Percentiles rank a stretch among this genome's conserved stretches.
Conservation (phyloP, 208 protist genomes). For the Acanthamoeba comandoni region DNA sequence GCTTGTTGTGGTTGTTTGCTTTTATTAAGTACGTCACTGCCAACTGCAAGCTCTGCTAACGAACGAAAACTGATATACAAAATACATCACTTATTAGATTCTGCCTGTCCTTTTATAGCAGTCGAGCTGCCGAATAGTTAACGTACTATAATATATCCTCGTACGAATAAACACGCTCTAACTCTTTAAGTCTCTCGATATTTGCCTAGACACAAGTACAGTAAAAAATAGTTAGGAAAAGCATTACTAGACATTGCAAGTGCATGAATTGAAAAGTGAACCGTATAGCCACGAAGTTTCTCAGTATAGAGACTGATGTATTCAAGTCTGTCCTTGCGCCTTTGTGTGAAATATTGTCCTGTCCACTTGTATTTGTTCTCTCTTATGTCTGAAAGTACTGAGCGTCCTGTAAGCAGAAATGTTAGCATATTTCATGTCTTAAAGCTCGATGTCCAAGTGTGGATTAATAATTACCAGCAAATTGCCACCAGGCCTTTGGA, state of each 20-base stretch:
- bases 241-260: constrained; percentile 15
- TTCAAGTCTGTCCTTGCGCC: constrained; percentile 43
- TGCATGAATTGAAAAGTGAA: constrained; percentile 11
- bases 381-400: constrained; percentile 17
- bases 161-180: constrained; percentile 47
- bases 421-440: too few species aligned
- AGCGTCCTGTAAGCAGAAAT: background rate
- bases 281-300: constrained; percentile 40
- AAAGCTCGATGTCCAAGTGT: too few species aligned
- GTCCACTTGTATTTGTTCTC: constrained; percentile 48
- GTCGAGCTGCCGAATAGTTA: too few species aligned
- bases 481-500: constrained; percentile 47
- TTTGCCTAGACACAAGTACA: too few species aligned
- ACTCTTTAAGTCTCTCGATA: constrained; percentile 21
- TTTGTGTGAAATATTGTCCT: constrained; percentile 19
- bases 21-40: background rate
- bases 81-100: background rate
- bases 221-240: too few species aligned
- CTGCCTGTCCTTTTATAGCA: too few species aligned
- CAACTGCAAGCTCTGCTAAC: constrained; percentile 31
- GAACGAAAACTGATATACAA: constrained; percentile 43
- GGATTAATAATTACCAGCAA: constrained; percentile 32
- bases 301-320: constrained; percentile 61
- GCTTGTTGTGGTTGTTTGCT: background rate
- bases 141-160: constrained; percentile 65